phyloP scores from a whole-genome alignment of 1,284 basidiomycete genomes.

The Vanrija humicola region DNA sequence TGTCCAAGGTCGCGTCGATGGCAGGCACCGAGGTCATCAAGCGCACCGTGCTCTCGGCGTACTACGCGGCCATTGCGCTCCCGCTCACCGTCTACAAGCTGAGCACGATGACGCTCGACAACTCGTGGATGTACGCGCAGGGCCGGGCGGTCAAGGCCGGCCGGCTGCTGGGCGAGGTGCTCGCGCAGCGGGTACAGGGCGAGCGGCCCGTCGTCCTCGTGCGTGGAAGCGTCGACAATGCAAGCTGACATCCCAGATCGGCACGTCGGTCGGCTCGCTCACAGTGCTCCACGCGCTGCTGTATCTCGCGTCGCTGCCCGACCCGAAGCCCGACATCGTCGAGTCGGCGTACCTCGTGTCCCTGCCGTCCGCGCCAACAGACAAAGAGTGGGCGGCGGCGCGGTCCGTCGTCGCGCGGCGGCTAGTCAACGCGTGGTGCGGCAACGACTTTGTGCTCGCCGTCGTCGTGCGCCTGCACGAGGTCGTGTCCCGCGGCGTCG shows the following conservation, averaged over 20 bases:
- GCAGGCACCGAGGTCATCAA: constrained; percentile 54
- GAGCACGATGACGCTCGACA: constrained; percentile 46
- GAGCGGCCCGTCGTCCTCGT: constrained; percentile 55
- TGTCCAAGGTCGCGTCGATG: constrained; percentile 46
- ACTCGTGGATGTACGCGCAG: constrained; percentile 50
- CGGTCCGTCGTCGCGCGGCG: constrained; percentile 51
- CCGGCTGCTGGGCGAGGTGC: constrained; percentile 54
- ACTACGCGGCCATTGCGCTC: constrained; percentile 54
- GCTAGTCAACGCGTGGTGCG: constrained; percentile 53
- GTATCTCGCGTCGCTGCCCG: constrained; percentile 48
- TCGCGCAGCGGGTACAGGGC: constrained; percentile 56
- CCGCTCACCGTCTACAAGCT: constrained; percentile 50
- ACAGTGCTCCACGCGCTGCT: constrained; percentile 54
- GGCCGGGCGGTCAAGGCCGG: constrained; percentile 55
- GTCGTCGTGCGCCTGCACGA: constrained; percentile 54
- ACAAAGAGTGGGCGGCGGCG: constrained; percentile 50
- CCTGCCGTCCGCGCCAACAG: constrained; percentile 51
- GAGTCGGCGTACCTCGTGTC: constrained; percentile 55
- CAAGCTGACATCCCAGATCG: constrained; percentile 44
- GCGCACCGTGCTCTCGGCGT: constrained; percentile 54
- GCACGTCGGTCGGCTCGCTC: constrained; percentile 55
- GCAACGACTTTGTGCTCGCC: constrained; percentile 54
- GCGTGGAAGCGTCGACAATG: constrained; percentile 6
- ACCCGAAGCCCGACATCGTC: constrained; percentile 47
- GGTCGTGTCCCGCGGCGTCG: constrained; percentile 49